These are phyloP conservation scores for Dendryphion nanum DNA, from an alignment of 2,329 filamentous ascomycete genomes.

Conservation along the genomic window DNA sequence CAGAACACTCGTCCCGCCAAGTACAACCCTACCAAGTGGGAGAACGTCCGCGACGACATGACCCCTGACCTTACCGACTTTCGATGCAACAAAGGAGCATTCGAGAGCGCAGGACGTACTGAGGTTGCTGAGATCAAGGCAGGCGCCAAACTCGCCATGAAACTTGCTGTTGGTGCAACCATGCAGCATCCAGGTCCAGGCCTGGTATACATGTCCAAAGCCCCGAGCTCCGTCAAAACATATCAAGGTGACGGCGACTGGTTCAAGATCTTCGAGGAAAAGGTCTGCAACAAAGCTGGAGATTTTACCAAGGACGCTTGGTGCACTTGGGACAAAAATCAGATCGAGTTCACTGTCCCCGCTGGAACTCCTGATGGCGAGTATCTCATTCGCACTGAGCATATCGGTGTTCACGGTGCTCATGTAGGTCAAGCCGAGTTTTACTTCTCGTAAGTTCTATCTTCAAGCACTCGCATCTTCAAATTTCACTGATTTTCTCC, in stretches of 20 bases:
- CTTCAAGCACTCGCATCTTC: slow-evolving; percentile 33
- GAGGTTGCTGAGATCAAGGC: slow-evolving; percentile 15
- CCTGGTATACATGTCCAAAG: slow-evolving; percentile 26
- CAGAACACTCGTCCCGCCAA: slow-evolving; percentile 19
- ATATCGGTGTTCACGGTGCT: slow-evolving; percentile 44
- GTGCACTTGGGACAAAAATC: slow-evolving; percentile 13
- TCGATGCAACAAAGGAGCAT: slow-evolving; percentile 26
- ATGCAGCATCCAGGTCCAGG: slow-evolving; percentile 21
- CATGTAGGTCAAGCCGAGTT: slow-evolving; percentile 36
- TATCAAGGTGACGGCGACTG: slow-evolving; percentile 25
- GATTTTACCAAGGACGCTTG: slow-evolving; percentile 2
- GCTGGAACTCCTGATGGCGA: slow-evolving; percentile 38
- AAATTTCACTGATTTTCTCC: too few relatives aligned
- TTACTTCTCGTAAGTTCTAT: slow-evolving; percentile 30
- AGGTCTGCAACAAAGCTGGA: slow-evolving; percentile 9
- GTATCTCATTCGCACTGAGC: slow-evolving; percentile 45
- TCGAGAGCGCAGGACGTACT: slow-evolving; percentile 10
- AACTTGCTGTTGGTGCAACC: slow-evolving; percentile 15
- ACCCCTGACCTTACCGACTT: slow-evolving; percentile 21
- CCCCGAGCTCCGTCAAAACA: slow-evolving; percentile 11
- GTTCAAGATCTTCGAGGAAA: slow-evolving; percentile 25
- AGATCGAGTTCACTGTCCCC: slow-evolving; percentile 34
- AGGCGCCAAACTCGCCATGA: slow-evolving; percentile 36
- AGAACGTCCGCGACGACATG: slow-evolving; percentile 18
- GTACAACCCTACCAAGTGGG: slow-evolving; percentile 25